Evolutionary conservation across 352 stramenopile species (phyloP).

Genomic region (Achlya hypogyna): DNA sequence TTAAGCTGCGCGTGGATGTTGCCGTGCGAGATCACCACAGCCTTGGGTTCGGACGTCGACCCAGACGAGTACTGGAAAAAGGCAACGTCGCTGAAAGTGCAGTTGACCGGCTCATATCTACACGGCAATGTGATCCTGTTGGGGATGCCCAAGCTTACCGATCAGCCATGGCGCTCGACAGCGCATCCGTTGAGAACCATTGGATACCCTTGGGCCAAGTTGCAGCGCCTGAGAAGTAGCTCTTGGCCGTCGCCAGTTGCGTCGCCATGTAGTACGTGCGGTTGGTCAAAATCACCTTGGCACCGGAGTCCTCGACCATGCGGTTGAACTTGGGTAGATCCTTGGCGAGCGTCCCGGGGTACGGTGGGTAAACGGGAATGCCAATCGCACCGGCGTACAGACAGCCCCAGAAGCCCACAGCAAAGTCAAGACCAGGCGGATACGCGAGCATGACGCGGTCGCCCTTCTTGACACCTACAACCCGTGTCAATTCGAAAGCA

Average conservation of each 20-base stretch:
- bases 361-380: slow-evolving; percentile 69
- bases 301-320: slow-evolving; percentile 60
- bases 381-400: slow-evolving; percentile 60
- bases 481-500: neutral
- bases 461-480: slow-evolving; percentile 31
- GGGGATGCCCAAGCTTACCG: slow-evolving; percentile 47
- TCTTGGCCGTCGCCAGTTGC: slow-evolving; percentile 72
- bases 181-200: slow-evolving; percentile 63
- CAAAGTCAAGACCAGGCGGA: slow-evolving; percentile 67
- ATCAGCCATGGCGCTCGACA: slow-evolving; percentile 39
- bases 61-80: slow-evolving; percentile 83
- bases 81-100: slow-evolving; percentile 47
- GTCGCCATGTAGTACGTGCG: slow-evolving; percentile 69
- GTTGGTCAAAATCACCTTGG: slow-evolving; percentile 53
- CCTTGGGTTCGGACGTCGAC: slow-evolving; percentile 70
- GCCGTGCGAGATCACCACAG: slow-evolving; percentile 75
- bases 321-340: slow-evolving; percentile 74
- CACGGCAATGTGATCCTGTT: neutral
- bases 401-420: slow-evolving; percentile 68
- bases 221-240: slow-evolving; percentile 47
- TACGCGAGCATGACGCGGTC: slow-evolving; percentile 73
- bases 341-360: slow-evolving; percentile 58
- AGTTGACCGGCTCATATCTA: slow-evolving; percentile 28
- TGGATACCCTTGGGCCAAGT: slow-evolving; percentile 56
- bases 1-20: slow-evolving; percentile 65